These are phyloP conservation scores for Trichosporon sp. DNA, from an alignment of 1,284 basidiomycete species.

Conservation along the genomic window DNA sequence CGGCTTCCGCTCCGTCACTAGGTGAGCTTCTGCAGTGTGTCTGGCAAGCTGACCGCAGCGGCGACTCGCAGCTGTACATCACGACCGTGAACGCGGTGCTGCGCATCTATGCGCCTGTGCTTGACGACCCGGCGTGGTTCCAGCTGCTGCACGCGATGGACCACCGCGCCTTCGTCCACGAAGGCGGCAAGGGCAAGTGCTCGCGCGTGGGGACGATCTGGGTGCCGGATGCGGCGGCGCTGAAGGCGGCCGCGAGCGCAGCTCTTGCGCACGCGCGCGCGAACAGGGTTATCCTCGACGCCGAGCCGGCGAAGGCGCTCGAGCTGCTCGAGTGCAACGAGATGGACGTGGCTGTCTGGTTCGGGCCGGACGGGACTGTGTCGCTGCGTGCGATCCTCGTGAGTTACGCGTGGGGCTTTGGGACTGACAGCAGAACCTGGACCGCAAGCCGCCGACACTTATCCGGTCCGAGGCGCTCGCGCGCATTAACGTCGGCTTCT, in stretches of 20 bases:
- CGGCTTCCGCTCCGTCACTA: slow-evolving; percentile 34
- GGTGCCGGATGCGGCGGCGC: slow-evolving; percentile 31
- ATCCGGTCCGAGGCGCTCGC: slow-evolving; percentile 70
- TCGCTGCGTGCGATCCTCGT: slow-evolving; percentile 69
- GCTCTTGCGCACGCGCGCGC: slow-evolving; percentile 42
- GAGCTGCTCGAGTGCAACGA: slow-evolving; percentile 56
- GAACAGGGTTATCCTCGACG: slow-evolving; percentile 33
- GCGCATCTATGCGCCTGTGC: slow-evolving; percentile 77
- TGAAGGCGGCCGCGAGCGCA: slow-evolving; percentile 21
- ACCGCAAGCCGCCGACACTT: slow-evolving; percentile 80
- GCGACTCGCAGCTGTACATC: slow-evolving; percentile 42
- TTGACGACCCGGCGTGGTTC: slow-evolving; percentile 77
- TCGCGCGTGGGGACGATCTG: slow-evolving; percentile 29
- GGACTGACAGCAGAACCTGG: slow-evolving; percentile 62
- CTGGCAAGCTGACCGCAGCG: slow-evolving; percentile 22
- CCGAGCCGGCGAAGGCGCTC: slow-evolving; percentile 23
- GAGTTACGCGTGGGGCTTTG: slow-evolving; percentile 38
- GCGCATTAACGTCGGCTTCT: slow-evolving; percentile 49
- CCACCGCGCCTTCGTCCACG: slow-evolving; percentile 56
- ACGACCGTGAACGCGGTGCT: slow-evolving; percentile 50
- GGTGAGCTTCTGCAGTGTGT: slow-evolving; percentile 23
- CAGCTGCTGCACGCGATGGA: slow-evolving; percentile 66
- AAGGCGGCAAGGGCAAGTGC: slow-evolving; percentile 18
- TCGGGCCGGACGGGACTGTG: slow-evolving; percentile 65
- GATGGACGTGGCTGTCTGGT: slow-evolving; percentile 72